These are phyloP conservation scores for Ophiostoma sp. DNA, from an alignment of 2,329 filamentous ascomycete genomes.

Conservation along the genomic window DNA sequence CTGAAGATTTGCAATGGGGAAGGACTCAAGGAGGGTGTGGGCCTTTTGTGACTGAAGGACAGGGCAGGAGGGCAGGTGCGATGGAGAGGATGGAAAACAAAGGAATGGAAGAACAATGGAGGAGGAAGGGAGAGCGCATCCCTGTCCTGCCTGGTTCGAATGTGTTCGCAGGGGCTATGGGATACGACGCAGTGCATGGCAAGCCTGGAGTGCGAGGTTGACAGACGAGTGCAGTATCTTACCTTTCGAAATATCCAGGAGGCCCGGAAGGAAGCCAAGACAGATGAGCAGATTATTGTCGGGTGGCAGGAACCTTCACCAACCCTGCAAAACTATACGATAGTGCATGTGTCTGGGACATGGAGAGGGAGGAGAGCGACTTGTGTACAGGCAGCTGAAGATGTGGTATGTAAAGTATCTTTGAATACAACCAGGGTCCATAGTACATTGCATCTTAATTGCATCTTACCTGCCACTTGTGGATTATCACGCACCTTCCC, in stretches of 20 bases:
- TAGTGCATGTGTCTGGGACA: background rate
- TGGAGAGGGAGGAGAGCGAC: too few relatives aligned
- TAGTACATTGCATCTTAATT: background rate
- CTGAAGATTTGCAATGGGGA: slow-evolving; percentile 23
- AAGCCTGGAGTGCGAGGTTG: background rate
- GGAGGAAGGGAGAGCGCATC: slow-evolving; percentile 8
- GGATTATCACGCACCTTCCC: slow-evolving; percentile 5
- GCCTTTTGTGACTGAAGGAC: background rate
- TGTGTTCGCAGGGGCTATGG: background rate
- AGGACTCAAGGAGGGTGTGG: slow-evolving; percentile 17
- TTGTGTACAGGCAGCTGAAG: too few relatives aligned
- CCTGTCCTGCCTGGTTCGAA: background rate
- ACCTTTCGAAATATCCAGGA: background rate
- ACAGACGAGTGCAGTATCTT: background rate
- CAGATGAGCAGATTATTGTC: slow-evolving; percentile 2
- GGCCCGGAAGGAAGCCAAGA: slow-evolving; percentile 1
- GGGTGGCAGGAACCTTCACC: background rate
- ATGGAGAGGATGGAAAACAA: background rate
- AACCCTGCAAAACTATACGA: background rate
- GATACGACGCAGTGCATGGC: background rate
- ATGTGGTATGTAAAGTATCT: background rate
- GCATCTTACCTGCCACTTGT: background rate
- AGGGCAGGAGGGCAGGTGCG: background rate
- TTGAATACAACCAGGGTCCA: background rate
- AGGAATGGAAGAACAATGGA: slow-evolving; percentile 8